Base-by-base conservation (phyloP, 139 green algal genomes). In the Spirogloea muscicola region DNA sequence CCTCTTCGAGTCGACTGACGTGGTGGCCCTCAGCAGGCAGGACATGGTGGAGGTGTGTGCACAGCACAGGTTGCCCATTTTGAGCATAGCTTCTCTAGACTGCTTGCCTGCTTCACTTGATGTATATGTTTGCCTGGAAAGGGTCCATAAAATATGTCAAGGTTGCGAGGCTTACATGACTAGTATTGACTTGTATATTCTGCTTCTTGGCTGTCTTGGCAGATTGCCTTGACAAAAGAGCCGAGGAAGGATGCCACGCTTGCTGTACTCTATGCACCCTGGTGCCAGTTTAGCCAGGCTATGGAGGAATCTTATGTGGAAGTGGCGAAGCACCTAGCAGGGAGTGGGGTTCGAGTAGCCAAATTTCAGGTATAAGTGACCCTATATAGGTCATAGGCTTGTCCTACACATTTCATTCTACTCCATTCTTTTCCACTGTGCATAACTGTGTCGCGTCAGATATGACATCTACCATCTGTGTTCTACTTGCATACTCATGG, bases 191-290 rank as follows among this genome's bases (percentile, higher is more conserved):
- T n/a, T n/a, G n/a, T n/a, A n/a, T n/a, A n/a, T n/a, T n/a, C n/a
- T n/a, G n/a, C n/a, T n/a, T n/a, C 43, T 43, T 59, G 31, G 48
- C 9, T 9, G 6, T 65, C 21, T 34, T n/a, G 4, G 31, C 64
- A 73, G 42, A 38, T 63, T 33, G 41, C 13, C 25, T 5, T 73
- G 3, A 39, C 64, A 27, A n/a, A 13, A 13, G 21, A 29, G 25
- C 64, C 40, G 49, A 58, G 64, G 31, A 25, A 74, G 61, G 38
- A n/a, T 37, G 72, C 57, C 27, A 59, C 58, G 58, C 48, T 78
- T 37, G 0, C 72, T 38, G 70, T 78, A 37, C 41, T 69, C n/a
- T 98, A 97, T 72, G 93, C 93, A 25, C 93, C 93, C 37, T 98
- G 94, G 94, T 98, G 94, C 87, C 93, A 80, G 49, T 84, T 83